Evolutionary conservation across 148 eudicot species (phyloP).

Genomic region (Drosera capensis): DNA sequence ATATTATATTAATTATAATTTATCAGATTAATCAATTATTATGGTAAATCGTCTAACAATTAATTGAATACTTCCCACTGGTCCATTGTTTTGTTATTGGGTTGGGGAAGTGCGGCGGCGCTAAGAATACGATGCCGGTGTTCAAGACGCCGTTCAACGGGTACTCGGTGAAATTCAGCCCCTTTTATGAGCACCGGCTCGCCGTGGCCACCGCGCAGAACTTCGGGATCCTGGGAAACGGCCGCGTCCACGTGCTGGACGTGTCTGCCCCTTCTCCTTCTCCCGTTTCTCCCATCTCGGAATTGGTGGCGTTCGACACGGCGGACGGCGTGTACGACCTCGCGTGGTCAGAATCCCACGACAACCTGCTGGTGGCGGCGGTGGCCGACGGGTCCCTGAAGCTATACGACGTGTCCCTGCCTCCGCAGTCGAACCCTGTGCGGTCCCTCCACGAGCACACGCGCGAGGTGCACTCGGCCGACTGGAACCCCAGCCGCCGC

Average conservation of each 20-base stretch:
- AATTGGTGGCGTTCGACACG: slow-evolving; percentile 70
- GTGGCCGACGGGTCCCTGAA: slow-evolving; percentile 78
- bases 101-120: too few relatives aligned
- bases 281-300: slow-evolving; percentile 22
- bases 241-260: slow-evolving; percentile 75
- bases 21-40: too few relatives aligned
- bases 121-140: slow-evolving; percentile 67
- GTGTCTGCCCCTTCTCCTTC: slow-evolving; percentile 34
- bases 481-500: slow-evolving; percentile 63
- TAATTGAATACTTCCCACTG: too few relatives aligned
- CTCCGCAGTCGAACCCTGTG: slow-evolving; percentile 55
- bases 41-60: too few relatives aligned
- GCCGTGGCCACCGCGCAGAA: slow-evolving; percentile 92
- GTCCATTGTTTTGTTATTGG: too few relatives aligned
- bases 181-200: slow-evolving; percentile 69
- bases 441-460: slow-evolving; percentile 77
- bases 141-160: slow-evolving; percentile 86
- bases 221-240: slow-evolving; percentile 98
- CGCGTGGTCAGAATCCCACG: slow-evolving; percentile 92
- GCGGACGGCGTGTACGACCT: slow-evolving; percentile 91
- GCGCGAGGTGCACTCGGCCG: slow-evolving; percentile 62
- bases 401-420: slow-evolving; percentile 71
- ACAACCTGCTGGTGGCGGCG: slow-evolving; percentile 67
- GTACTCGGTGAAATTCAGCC: slow-evolving; percentile 94
- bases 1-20: too few relatives aligned